Base-by-base conservation (phyloP, 495 filamentous ascomycete species). In the Trypethelium eluteriae region DNA sequence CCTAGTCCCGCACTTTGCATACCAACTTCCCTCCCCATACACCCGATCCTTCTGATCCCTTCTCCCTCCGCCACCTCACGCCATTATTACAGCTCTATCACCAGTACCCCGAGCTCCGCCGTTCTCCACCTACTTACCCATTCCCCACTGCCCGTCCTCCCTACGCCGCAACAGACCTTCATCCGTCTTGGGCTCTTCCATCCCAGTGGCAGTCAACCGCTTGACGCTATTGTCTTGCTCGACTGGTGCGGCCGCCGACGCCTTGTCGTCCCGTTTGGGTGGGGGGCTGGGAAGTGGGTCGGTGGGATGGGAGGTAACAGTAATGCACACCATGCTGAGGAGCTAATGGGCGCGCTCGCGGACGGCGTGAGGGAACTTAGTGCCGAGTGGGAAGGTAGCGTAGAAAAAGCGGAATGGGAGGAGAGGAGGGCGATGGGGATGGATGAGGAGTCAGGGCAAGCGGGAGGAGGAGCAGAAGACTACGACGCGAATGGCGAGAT, bases 81-180 rank as follows among this genome's bases (percentile, higher is more conserved):
- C 53, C 34, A 11, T 32, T 59, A 59, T 4, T 59, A 59, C 14
- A 35, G 25, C 32, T 59, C 53, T 7, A 14, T 59, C 5, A 7
- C 53, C 53, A 59, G 32, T 14, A 59, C 53, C 6, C 53, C 53
- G 25, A 59, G 53, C 32, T 14, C 53, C 7, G 53, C 53, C 18
- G 53, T 59, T 7, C 53, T 59, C 53, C 53, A 59, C 14, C 53
- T 59, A 10, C 53, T 59, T 32, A 59, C 53, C 5, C 53, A 59
- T 14, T 59, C 53, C 6, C 53, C 53, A 4, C 53, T 59, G 34
- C 53, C 53, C 5, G 32, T 59, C 5, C 53, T 59, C 6, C 53
- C 53, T 9, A 59, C 53, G n/a, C 32, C 53, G 14, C 53, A 59
- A 36, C 53, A 59, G 14, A 36, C 32, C 5, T 59, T 59, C 32